Evolutionary conservation across 2,329 filamentous ascomycete species (phyloP), one percentile per base, ranked within the genome.

Genomic region (Monosporascus sp.): DNA sequence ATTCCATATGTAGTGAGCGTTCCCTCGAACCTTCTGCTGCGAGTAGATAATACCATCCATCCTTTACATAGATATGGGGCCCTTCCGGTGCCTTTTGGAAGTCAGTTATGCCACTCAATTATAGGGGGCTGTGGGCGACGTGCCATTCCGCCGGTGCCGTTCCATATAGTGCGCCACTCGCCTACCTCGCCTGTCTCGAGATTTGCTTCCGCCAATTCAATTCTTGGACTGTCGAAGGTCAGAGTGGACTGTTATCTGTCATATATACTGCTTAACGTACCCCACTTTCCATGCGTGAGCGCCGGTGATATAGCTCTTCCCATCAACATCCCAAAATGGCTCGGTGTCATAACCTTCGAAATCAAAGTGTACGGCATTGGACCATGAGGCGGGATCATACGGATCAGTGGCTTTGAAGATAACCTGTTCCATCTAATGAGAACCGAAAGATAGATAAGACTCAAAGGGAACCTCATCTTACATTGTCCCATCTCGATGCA

Each of bases 301-400:
- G 3, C 70, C 73, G 0, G 71, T 72, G 3, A 81, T 74, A 53
- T 83, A 84, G 0, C 75, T 69, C 53, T 73, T 78, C 1, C 80
- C 81, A 47, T 84, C 76, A 1, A 75, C 73, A 49, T 84, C 77
- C 77, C 80, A 84, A 59, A 82, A 80, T 7, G 76, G 73, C 36
- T 73, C 76, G 0, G 80, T 77, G 51, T 85, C 82, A 50, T 80
- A 80, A 1, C 77, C 77, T 8, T 71, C 66, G 44, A 78, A 77
- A 14, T 76, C 68, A 58, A 80, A 81, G 50, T 76, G 72, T 0
- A 76, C 61, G 0, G 79, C 73, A 50, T 78, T 68, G 0, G 72
- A 73, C 79, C 80, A 83, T 0, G 76, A 66, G 14, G 56, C 43
- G 5, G 68, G 62, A 40, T 75, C 64, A 58, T 70, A 80, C 0